Percentiles rank a stretch among this genome's conserved stretches.
Evolutionary conservation across 306 rosid species (phyloP).

Genomic region (Cicer pinnatifidum): DNA sequence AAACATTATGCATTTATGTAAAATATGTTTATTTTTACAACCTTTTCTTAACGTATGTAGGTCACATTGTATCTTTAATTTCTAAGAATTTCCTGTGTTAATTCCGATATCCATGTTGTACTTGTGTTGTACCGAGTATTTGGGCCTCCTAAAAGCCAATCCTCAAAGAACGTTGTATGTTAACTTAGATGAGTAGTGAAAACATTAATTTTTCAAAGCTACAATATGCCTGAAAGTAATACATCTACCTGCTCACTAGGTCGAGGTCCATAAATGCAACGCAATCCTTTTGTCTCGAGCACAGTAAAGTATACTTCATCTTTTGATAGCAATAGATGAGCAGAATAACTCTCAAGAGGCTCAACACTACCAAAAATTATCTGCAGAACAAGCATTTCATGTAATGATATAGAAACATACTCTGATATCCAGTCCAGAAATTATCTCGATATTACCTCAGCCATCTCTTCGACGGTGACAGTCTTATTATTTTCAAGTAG

Average conservation of each 20-base stretch:
- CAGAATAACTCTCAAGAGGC: constrained; percentile 90
- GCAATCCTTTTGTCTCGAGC: constrained; percentile 75
- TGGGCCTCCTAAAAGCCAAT: neutral
- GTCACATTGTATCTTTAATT: neutral
- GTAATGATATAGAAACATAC: constrained; percentile 41
- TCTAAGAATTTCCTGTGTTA: too few relatives aligned
- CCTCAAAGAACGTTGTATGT: constrained; percentile 35
- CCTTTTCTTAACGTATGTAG: neutral
- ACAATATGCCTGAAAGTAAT: constrained; percentile 35
- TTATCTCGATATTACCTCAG: constrained; percentile 67
- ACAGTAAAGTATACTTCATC: constrained; percentile 89
- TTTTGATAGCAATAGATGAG: constrained; percentile 83
- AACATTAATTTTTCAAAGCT: constrained; percentile 11
- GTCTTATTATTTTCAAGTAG: constrained; percentile 83
- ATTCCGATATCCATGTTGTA: too few relatives aligned
- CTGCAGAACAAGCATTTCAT: constrained; percentile 60
- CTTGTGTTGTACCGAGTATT: too few relatives aligned
- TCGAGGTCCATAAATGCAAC: constrained; percentile 81
- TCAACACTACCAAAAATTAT: constrained; percentile 83
- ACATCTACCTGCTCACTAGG: constrained; percentile 72
- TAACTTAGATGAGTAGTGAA: constrained; percentile 4
- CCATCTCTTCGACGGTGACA: constrained; percentile 80
- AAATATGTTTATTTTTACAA: neutral
- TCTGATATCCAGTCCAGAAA: constrained; percentile 42
- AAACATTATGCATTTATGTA: neutral